phyloP scores from a whole-genome alignment of 2,329 filamentous ascomycete genomes.

The Fusarium domesticum region DNA sequence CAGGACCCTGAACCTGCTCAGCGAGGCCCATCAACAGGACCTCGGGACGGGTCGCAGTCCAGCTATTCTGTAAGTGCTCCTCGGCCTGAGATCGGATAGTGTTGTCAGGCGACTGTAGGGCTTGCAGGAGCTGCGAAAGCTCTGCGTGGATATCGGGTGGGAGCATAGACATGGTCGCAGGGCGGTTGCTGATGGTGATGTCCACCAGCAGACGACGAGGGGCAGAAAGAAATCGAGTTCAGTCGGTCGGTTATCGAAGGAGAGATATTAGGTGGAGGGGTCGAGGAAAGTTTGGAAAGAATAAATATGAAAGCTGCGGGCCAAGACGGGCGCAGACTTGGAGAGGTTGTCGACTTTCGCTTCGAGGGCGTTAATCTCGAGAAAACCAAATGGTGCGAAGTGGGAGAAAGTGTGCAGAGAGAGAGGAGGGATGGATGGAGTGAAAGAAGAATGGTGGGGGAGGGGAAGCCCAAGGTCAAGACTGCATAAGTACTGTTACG shows the following conservation, averaged over 20 bases:
- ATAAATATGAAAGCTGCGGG: slow-evolving; percentile 17
- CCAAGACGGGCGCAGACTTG: slow-evolving; percentile 21
- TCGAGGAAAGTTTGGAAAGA: slow-evolving; percentile 1
- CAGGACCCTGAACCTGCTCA: slow-evolving; percentile 82
- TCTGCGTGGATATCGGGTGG: slow-evolving; percentile 80
- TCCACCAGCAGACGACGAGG: slow-evolving; percentile 30
- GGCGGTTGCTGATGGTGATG: slow-evolving; percentile 28
- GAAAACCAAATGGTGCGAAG: slow-evolving; percentile 25
- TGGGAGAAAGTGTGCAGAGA: slow-evolving; percentile 23
- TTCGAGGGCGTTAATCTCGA: slow-evolving; percentile 22
- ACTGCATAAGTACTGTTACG: neutral
- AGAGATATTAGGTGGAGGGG: slow-evolving; percentile 2
- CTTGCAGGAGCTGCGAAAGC: slow-evolving; percentile 81
- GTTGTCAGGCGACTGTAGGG: slow-evolving; percentile 88
- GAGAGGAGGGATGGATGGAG: slow-evolving; percentile 22
- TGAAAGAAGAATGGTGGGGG: slow-evolving; percentile 26
- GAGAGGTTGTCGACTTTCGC: slow-evolving; percentile 13
- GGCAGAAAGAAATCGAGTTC: slow-evolving; percentile 4
- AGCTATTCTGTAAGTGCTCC: slow-evolving; percentile 85
- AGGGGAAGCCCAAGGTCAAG: slow-evolving; percentile 23
- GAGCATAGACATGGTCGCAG: slow-evolving; percentile 72
- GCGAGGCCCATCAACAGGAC: slow-evolving; percentile 89
- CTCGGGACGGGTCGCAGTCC: slow-evolving; percentile 78
- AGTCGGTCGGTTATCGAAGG: slow-evolving; percentile 10
- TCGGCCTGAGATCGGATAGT: slow-evolving; percentile 79